Evolutionary conservation across 345 rosid species (phyloP).

Genomic region (Aquilaria yunnanensis): DNA sequence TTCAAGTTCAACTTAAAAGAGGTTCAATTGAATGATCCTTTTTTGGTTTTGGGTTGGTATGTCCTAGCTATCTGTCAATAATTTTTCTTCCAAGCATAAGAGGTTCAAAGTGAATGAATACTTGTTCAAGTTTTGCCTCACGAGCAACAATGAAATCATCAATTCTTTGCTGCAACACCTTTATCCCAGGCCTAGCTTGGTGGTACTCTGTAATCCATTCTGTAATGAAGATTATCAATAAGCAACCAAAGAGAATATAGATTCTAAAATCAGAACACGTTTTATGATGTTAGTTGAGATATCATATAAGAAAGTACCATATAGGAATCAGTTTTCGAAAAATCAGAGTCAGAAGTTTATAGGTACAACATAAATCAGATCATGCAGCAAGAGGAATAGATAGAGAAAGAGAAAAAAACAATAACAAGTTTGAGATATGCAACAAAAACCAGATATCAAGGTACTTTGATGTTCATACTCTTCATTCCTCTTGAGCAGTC

Average conservation of each 20-base stretch:
- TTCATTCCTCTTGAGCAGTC: slow-evolving; percentile 68
- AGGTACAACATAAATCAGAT: background rate
- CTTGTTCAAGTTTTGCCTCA: slow-evolving; percentile 79
- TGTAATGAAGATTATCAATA: slow-evolving; percentile 24
- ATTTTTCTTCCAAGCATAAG: too few species aligned
- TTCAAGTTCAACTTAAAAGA: too few species aligned
- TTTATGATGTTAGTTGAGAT: background rate
- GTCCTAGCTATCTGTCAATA: too few species aligned
- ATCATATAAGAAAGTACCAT: background rate
- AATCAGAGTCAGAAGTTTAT: background rate
- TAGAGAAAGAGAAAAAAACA: background rate
- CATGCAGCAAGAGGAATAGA: background rate
- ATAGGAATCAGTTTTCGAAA: background rate
- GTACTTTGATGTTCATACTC: slow-evolving; percentile 33
- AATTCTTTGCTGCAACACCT: slow-evolving; percentile 65
- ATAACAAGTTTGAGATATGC: background rate
- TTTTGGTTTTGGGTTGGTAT: too few species aligned
- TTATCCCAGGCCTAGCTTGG: slow-evolving; percentile 70
- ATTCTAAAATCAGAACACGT: background rate
- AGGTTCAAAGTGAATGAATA: slow-evolving; percentile 15
- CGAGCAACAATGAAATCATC: slow-evolving; percentile 74
- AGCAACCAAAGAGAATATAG: slow-evolving; percentile 7
- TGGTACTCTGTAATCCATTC: slow-evolving; percentile 77
- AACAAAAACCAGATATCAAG: background rate
- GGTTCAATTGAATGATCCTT: too few species aligned